These are phyloP conservation scores for Wickerhamomyces kurtzmanii DNA, from an alignment of 805 yeast species.

Conservation along the genomic window DNA sequence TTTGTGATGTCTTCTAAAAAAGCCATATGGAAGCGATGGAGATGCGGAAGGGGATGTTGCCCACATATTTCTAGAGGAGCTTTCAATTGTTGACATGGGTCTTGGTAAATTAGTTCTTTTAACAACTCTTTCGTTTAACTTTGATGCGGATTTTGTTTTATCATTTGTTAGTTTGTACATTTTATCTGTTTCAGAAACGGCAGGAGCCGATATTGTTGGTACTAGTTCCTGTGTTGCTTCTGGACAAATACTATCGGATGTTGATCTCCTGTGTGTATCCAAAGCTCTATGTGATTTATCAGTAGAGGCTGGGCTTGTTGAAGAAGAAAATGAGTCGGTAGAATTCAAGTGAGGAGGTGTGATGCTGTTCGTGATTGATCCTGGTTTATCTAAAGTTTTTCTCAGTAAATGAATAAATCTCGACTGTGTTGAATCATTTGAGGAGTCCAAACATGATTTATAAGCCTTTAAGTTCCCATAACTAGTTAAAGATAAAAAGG, in stretches of 20 bases:
- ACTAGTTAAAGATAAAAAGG: slow-evolving; percentile 57
- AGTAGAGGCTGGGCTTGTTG: slow-evolving; percentile 12
- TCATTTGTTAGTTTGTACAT: too few relatives aligned
- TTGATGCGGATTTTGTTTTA: not conserved
- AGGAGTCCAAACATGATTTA: slow-evolving; percentile 28
- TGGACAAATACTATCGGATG: slow-evolving; percentile 18
- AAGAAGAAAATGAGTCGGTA: slow-evolving; percentile 12
- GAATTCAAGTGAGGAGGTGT: slow-evolving; percentile 7
- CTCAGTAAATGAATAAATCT: slow-evolving; percentile 47
- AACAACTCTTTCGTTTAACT: not conserved
- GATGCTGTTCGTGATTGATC: slow-evolving; percentile 9
- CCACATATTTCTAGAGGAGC: slow-evolving; percentile 13
- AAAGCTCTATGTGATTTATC: slow-evolving; percentile 3
- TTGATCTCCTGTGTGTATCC: slow-evolving; percentile 10
- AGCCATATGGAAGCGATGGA: slow-evolving; percentile 24
- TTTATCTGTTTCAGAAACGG: too few relatives aligned
- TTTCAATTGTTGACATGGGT: slow-evolving; percentile 28
- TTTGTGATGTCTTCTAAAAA: slow-evolving; percentile 56
- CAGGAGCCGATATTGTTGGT: slow-evolving; percentile 26
- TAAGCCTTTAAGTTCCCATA: slow-evolving; percentile 45
- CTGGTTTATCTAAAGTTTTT: slow-evolving; percentile 23
- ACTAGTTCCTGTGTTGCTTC: slow-evolving; percentile 25
- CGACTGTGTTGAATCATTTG: slow-evolving; percentile 40
- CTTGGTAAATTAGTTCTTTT: too few relatives aligned
- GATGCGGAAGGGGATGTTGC: slow-evolving; percentile 26